These are phyloP conservation scores for Penicillium desertorum DNA, from an alignment of 495 filamentous ascomycete genomes.

Conservation along the genomic window DNA sequence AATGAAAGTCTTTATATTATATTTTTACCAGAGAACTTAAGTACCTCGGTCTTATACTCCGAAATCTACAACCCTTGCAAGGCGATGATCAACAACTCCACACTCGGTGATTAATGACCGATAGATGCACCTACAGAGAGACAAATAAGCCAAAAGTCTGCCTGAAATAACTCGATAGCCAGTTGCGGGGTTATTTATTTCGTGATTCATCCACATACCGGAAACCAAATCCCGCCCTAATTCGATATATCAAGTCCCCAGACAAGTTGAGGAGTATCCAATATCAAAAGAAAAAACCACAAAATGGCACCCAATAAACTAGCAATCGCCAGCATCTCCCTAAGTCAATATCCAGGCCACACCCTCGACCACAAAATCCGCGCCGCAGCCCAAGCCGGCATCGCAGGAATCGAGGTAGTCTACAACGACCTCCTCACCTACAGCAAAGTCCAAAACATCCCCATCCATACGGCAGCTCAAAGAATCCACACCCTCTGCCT, in stretches of 20 bases:
- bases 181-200: no score
- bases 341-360: constrained; percentile 64
- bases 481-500: constrained; percentile 54
- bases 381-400: constrained; percentile 58
- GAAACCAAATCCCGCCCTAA: background rate
- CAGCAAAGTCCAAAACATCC: constrained; percentile 34
- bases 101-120: no score
- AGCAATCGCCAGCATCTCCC: constrained; percentile 61
- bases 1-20: no score
- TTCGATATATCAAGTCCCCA: background rate
- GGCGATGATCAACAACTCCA: no score
- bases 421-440: constrained; percentile 64
- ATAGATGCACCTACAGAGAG: no score
- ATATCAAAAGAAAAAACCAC: background rate
- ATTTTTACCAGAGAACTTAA: no score
- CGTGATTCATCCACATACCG: background rate
- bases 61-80: no score
- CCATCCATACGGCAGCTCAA: constrained; percentile 55
- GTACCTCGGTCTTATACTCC: no score
- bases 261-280: background rate
- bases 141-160: no score
- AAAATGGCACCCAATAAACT: constrained; percentile 54
- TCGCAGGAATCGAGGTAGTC: constrained; percentile 68
- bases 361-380: constrained; percentile 59
- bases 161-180: no score